Evolutionary conservation across 768 basidiomycete species (phyloP).

Genomic region (Suillus lakei): DNA sequence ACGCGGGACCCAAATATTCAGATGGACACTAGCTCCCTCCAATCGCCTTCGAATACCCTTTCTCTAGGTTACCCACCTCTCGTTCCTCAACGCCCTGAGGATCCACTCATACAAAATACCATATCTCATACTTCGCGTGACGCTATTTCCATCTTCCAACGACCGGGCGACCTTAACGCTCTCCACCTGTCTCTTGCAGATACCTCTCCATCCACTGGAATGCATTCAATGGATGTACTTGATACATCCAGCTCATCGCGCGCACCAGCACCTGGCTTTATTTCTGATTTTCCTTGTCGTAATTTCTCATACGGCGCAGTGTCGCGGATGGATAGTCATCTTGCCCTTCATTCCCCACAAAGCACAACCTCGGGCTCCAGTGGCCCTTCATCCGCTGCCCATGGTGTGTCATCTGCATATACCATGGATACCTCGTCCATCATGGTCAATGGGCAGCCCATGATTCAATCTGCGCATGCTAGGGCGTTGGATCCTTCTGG

Average conservation of each 20-base stretch:
- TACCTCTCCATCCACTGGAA: slow-evolving; percentile 37
- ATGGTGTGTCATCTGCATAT: slow-evolving; percentile 41
- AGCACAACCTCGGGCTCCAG: slow-evolving; percentile 29
- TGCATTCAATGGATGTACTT: slow-evolving; percentile 41
- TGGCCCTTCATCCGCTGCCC: slow-evolving; percentile 42
- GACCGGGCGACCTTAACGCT: slow-evolving; percentile 33
- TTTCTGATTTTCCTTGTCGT: slow-evolving; percentile 45
- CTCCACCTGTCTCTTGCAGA: slow-evolving; percentile 48
- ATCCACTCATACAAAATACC: slow-evolving; percentile 21
- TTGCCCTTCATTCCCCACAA: slow-evolving; percentile 27
- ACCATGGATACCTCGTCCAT: slow-evolving; percentile 15
- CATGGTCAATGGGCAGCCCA: slow-evolving; percentile 5
- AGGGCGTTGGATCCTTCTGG: slow-evolving; percentile 18
- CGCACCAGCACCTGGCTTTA: slow-evolving; percentile 40
- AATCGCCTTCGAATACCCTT: slow-evolving; percentile 17
- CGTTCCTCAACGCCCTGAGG: slow-evolving; percentile 16
- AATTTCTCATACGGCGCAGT: slow-evolving; percentile 41
- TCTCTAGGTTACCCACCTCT: slow-evolving; percentile 17
- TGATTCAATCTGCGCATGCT: slow-evolving; percentile 16
- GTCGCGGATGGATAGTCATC: slow-evolving; percentile 41
- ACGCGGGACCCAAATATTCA: slow-evolving; percentile 20
- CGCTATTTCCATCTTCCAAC: slow-evolving; percentile 38
- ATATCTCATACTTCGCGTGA: slow-evolving; percentile 35
- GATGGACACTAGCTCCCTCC: slow-evolving; percentile 24
- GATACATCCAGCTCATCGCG: slow-evolving; percentile 16